Evolutionary conservation across 192 early-diverging fungal genomes (phyloP), one percentile per base, ranked within the genome.

Genomic region (Coemansia sp.): DNA sequence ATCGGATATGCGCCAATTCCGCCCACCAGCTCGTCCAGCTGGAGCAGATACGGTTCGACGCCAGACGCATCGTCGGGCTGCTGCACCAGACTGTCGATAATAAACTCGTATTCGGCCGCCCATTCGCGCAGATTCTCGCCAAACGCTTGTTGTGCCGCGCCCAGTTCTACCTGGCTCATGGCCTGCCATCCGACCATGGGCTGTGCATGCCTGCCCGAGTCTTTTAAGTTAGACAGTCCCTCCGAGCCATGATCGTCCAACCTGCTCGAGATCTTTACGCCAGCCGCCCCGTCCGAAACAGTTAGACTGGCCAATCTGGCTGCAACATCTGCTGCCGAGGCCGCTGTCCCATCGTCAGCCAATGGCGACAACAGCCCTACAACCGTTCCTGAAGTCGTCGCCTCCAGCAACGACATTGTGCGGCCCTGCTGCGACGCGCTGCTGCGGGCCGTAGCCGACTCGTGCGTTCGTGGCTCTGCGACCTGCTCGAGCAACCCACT

Each of bases 171-270:
- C 1, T 55, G 38, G n/a, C 45, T 52, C 76, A 79, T 79, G 2
- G 70, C 76, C 60, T 79, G 76, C 76, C 76, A 79, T 2, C 70
- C 76, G 0, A 79, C 76, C 11, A 79, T 66, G 2, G 58, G 64
- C 25, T 60, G 62, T 17, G 51, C 62, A 21, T 14, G 53, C 62
- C 19, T 50, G 49, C 49, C 22, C 5, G 32, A 32, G 6, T 7
- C 32, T 32, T 32, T 32, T 32, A 32, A 6, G 32, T 8, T 32
- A 32, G 32, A 32, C 32, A 32, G 32, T 0, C 32, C 32, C 5
- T 32, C 32, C 0, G 32, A 32, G 32, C 32, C 32, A 32, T 32
- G 6, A 8, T 32, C 32, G 5, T 32, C 32, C 6, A 7, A 8
- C 7, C 32, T 32, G 32, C 5, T 7, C 32, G 32, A 32, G 32